phyloP scores from a whole-genome alignment of 108 stramenopile genomes.

The Skeletonema menzelii region DNA sequence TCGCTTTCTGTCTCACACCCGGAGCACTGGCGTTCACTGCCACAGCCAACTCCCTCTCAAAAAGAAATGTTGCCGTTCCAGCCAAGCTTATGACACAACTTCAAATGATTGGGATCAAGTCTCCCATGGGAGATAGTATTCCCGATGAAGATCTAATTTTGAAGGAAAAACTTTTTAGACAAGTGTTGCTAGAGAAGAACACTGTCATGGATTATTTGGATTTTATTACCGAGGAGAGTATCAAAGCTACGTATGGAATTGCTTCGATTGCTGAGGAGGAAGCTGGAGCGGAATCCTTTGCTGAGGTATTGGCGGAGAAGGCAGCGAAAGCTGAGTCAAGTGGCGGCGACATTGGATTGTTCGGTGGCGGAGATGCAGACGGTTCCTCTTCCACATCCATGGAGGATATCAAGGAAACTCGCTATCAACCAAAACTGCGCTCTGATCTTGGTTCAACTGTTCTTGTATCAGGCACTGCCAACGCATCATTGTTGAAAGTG shows the following conservation, averaged over 20 bases:
- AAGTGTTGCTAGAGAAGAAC: background rate
- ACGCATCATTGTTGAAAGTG: constrained; percentile 14
- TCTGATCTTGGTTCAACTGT: constrained; percentile 24
- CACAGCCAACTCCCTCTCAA: background rate
- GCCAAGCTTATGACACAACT: background rate
- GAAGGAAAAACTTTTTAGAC: background rate
- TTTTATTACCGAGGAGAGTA: background rate
- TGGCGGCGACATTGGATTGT: constrained; percentile 12
- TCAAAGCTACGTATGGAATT: background rate
- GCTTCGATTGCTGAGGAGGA: background rate
- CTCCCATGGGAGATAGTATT: background rate
- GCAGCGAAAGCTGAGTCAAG: background rate
- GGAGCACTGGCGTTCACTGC: constrained; percentile 1
- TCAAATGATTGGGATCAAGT: background rate
- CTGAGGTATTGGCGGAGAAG: background rate
- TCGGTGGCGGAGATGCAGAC: constrained; percentile 10
- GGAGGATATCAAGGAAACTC: constrained; percentile 1
- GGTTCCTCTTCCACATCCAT: background rate
- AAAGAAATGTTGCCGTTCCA: background rate
- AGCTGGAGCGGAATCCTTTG: background rate
- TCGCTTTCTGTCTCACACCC: background rate
- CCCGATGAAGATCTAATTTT: background rate
- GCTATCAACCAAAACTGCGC: constrained; percentile 21
- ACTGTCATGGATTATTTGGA: background rate
- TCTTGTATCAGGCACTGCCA: constrained; percentile 19